Evolutionary conservation across 2,329 filamentous ascomycete species (phyloP).

Genomic region (Pestalotiopsis sp.): DNA sequence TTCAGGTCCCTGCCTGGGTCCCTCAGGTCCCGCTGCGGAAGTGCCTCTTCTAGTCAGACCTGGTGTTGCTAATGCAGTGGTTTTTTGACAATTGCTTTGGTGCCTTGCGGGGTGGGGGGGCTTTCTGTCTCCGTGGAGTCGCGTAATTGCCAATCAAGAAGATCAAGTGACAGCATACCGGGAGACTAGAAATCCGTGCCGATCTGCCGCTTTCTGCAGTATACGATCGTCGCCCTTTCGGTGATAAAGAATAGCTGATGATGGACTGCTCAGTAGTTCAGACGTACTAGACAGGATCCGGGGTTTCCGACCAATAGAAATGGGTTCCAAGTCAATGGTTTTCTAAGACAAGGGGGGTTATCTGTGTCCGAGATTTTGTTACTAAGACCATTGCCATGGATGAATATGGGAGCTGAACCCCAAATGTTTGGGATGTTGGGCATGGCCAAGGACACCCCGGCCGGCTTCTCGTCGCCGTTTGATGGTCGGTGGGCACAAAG

Average conservation of each 20-base stretch:
- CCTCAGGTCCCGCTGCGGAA: background rate
- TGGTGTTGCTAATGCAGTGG: background rate
- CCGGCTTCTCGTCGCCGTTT: background rate
- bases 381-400: background rate
- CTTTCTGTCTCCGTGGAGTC: background rate
- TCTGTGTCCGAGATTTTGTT: background rate
- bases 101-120: background rate
- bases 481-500: background rate
- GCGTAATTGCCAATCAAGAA: background rate
- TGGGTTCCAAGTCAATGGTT: background rate
- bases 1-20: background rate
- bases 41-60: background rate
- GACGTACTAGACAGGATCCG: background rate
- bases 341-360: background rate
- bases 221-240: background rate
- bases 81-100: background rate
- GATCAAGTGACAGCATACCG: background rate
- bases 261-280: background rate
- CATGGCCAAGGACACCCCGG: background rate
- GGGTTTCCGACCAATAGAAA: background rate
- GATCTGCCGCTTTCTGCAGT: background rate
- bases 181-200: background rate
- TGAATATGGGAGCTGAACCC: no score
- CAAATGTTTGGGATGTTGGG: background rate
- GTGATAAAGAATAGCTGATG: background rate